Evolutionary conservation across 2,329 filamentous ascomycete genomes (phyloP).

Genomic region (Endoconidiophora polonica): DNA sequence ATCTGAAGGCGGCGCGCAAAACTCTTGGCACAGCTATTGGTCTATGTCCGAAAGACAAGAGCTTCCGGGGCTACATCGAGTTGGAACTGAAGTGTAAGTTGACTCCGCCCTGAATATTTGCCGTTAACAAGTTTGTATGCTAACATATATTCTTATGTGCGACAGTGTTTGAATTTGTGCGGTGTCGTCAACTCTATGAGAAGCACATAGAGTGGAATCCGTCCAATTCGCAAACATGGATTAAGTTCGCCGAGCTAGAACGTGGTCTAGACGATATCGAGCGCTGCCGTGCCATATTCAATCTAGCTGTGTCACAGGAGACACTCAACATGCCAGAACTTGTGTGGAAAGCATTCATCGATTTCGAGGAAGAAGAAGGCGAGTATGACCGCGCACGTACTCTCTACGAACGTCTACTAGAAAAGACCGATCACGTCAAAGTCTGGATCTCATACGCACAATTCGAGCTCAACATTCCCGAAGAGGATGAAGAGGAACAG

Average conservation of each 20-base stretch:
- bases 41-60: constrained; percentile 87
- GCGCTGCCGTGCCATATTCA: constrained; percentile 76
- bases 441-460: constrained; percentile 99
- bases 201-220: constrained; percentile 90
- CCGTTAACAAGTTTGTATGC: not conserved
- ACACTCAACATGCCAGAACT: constrained; percentile 93
- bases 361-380: constrained; percentile 91
- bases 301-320: constrained; percentile 69
- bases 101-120: not conserved
- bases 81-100: constrained; percentile 55
- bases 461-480: constrained; percentile 89
- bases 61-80: constrained; percentile 87
- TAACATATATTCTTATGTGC: not conserved
- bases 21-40: constrained; percentile 80
- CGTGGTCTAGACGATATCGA: constrained; percentile 80
- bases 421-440: constrained; percentile 97
- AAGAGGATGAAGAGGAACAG: constrained; percentile 45
- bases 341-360: constrained; percentile 95
- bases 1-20: constrained; percentile 68
- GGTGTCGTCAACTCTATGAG: constrained; percentile 81
- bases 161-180: constrained; percentile 71
- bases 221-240: constrained; percentile 85
- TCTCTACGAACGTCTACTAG: constrained; percentile 77
- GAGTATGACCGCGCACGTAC: constrained; percentile 70
- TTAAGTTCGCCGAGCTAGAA: constrained; percentile 88